Percentiles rank a stretch among this genome's conserved stretches.
These are phyloP conservation scores for Penicillium flavigenum DNA, from an alignment of 495 filamentous ascomycete species.

Conservation along the genomic window DNA sequence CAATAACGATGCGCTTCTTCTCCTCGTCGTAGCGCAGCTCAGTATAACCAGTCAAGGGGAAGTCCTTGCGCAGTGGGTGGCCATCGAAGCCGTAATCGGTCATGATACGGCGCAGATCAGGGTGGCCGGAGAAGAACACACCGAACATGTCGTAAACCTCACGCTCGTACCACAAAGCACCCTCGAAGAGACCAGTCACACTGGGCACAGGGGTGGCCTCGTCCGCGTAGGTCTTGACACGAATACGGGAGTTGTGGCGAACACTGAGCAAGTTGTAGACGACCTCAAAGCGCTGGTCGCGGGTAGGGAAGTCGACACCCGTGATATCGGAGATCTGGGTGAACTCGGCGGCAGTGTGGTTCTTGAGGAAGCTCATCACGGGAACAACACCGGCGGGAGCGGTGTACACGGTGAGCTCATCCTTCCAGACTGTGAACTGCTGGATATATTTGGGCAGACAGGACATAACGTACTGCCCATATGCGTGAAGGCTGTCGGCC, in stretches of 20 bases:
- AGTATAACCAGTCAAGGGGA: slow-evolving; percentile 97
- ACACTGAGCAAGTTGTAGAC: slow-evolving; percentile 97
- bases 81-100: slow-evolving; percentile 99
- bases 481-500: slow-evolving; percentile 80
- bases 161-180: slow-evolving; percentile 98
- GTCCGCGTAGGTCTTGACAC: slow-evolving; percentile 98
- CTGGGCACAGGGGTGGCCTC: slow-evolving; percentile 94
- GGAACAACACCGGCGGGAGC: slow-evolving; percentile 83
- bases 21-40: slow-evolving; percentile 98
- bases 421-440: slow-evolving; percentile 99
- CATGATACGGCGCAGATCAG: slow-evolving; percentile 97
- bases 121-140: slow-evolving; percentile 93
- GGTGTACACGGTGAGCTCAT: slow-evolving; percentile 94
- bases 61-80: slow-evolving; percentile 96
- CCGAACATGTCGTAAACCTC: slow-evolving; percentile 98
- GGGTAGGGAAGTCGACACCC: slow-evolving; percentile 91
- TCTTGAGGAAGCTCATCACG: slow-evolving; percentile 92
- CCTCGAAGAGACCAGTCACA: slow-evolving; percentile 81
- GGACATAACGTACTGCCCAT: slow-evolving; percentile 95
- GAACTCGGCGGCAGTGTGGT: slow-evolving; percentile 95
- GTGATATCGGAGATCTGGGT: slow-evolving; percentile 92
- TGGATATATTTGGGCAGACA: slow-evolving; percentile 97
- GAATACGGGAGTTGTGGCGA: slow-evolving; percentile 91
- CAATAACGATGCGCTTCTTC: slow-evolving; percentile 98
- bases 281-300: slow-evolving; percentile 92